Base-by-base conservation (phyloP, 2,329 filamentous ascomycete genomes). In the Penicillium digitatum region DNA sequence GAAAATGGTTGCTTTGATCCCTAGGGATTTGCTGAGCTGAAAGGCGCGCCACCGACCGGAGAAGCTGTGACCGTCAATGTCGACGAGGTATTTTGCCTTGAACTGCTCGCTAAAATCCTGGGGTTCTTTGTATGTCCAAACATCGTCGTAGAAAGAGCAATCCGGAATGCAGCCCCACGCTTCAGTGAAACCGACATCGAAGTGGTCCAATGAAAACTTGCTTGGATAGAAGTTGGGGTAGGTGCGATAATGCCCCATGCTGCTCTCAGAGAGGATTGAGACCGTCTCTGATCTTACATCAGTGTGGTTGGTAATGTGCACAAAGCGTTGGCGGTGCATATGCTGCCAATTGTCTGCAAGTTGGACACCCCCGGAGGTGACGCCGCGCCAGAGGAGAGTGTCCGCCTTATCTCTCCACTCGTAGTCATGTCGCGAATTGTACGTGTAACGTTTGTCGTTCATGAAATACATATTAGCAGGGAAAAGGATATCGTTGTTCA, bases 401-500 rank as follows among this genome's bases (percentile, higher is more conserved):
- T 81, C 76, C 27, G 72, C 72, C 70, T 88, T 88, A 32, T 78
- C 68, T 4, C 76, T 70, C 86, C 86, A 88, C 5, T 74, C 68
- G 12, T 80, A 74, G 42, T 86, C 85, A 54, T 81, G 80, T 9
- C 72, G 72, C 8, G 76, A 68, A 49, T 82, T 79, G 50, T 85
- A 85, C 1, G 78, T 79, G 69, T 87, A 87, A 43, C 81, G 79
- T 7, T 77, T 74, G 63, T 87, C 81, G 9, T 80, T 71, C 18
- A 78, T 78, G 58, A 85, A 81, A 64, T 88, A 88, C 80, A 87
- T 87, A 47, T 85, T 83, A 1, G 86, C 84, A 0, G 86, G 86
- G 16, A 88, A 80, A 14, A 88, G 76, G 57, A 88, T 87, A 61
- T 88, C 86, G 65, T 86, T 88, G 74, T 88, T 88, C 59, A 86